Percentiles rank a stretch among this genome's conserved stretches.
Conservation (phyloP, 177 flowering plant genomes). For the Telopea speciosissima region DNA sequence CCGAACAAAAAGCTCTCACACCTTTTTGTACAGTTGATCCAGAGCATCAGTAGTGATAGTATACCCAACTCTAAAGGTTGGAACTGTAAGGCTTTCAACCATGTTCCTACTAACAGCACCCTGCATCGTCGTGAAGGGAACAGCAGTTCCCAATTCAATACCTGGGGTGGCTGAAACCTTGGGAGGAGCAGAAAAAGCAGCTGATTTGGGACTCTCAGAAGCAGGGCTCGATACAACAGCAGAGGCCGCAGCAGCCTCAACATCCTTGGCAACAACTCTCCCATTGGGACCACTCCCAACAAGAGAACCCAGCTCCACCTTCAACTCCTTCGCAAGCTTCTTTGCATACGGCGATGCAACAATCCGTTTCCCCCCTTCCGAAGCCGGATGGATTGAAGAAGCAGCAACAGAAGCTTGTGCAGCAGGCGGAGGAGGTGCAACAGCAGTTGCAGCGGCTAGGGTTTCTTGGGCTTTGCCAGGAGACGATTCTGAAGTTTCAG, state of each 20-base stretch:
- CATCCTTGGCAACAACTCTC: conserved; percentile 90
- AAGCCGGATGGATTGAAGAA: conserved; percentile 65
- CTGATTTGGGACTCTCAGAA: conserved; percentile 8
- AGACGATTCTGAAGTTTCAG: conserved; percentile 5
- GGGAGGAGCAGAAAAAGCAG: conserved; percentile 9
- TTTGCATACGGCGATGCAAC: conserved; percentile 96
- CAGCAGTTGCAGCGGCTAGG: conserved; percentile 15
- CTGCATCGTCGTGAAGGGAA: conserved; percentile 93
- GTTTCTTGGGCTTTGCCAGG: conserved; percentile 10
- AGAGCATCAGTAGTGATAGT: conserved; percentile 84
- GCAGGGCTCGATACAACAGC: conserved; percentile 6
- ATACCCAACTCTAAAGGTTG: conserved; percentile 93
- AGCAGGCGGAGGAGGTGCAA: conserved; percentile 12
- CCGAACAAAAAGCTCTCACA: conserved; percentile 10
- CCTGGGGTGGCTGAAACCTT: conserved; percentile 13
- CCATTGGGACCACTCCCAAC: conserved; percentile 84
- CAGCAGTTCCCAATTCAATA: conserved; percentile 55
- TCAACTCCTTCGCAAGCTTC: conserved; percentile 84
- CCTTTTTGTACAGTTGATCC: conserved; percentile 92
- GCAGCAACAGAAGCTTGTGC: conserved; percentile 15
- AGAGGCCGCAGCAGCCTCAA: conserved; percentile 55
- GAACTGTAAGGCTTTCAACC: conserved; percentile 86
- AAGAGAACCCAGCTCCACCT: conserved; percentile 60
- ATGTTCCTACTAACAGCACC: conserved; percentile 87
- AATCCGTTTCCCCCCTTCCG: conserved; percentile 82